Evolutionary conservation across 2,329 filamentous ascomycete genomes (phyloP).

Genomic region (Pyrenophora seminiperda): DNA sequence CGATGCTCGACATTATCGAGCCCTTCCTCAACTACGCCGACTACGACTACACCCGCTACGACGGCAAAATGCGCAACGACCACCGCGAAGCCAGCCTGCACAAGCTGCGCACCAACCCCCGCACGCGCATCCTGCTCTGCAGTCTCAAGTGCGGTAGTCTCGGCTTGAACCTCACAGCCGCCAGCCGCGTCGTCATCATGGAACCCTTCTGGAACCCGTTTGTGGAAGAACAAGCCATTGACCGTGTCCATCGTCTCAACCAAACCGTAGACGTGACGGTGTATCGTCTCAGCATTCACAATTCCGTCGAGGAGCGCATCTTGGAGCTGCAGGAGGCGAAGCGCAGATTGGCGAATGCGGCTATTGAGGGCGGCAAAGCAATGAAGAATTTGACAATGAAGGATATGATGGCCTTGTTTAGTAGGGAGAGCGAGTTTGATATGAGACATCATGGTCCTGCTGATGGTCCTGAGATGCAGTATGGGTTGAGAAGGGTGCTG

Average conservation of each 20-base stretch:
- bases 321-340: conserved; percentile 95
- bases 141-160: conserved; percentile 92
- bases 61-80: conserved; percentile 94
- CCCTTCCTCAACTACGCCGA: conserved; percentile 79
- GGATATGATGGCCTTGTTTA: conserved; percentile 91
- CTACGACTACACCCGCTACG: conserved; percentile 85
- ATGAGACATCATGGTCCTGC: conserved; percentile 50
- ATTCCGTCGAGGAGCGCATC: conserved; percentile 91
- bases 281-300: conserved; percentile 87
- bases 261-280: conserved; percentile 94
- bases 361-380: conserved; percentile 82
- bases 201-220: conserved; percentile 99
- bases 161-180: conserved; percentile 91
- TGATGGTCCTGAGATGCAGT: conserved; percentile 37
- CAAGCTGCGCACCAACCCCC: conserved; percentile 73
- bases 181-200: conserved; percentile 88
- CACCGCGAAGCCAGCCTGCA: conserved; percentile 84
- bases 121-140: conserved; percentile 83
- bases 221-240: conserved; percentile 97
- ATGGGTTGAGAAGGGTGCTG: conserved; percentile 41
- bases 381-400: conserved; percentile 86
- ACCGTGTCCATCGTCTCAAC: conserved; percentile 96
- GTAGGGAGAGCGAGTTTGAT: conserved; percentile 65
- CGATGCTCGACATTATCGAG: conserved; percentile 95
- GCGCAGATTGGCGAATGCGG: conserved; percentile 84